Percentiles rank a stretch among this genome's conserved stretches.
These are phyloP conservation scores for Pterocarpus santalinus DNA, from an alignment of 306 rosid species.

Conservation along the genomic window DNA sequence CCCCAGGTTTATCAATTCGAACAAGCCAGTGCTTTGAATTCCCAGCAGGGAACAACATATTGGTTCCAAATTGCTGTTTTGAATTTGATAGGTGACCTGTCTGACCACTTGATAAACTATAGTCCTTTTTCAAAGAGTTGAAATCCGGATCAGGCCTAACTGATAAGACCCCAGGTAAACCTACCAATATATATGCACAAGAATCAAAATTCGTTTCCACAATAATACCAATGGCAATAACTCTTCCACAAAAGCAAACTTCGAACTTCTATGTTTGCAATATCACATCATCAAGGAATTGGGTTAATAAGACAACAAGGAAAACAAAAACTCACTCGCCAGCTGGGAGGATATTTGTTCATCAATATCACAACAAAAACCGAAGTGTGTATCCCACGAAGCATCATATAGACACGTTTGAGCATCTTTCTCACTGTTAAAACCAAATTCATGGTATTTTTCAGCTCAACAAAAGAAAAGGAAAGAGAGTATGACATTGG, in stretches of 20 bases:
- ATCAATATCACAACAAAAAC: constrained; percentile 85
- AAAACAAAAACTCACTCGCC: too few relatives aligned
- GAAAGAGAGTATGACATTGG: neutral
- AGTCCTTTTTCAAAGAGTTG: constrained; percentile 32
- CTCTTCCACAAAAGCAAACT: constrained; percentile 25
- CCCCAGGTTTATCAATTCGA: constrained; percentile 75
- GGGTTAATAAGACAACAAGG: too few relatives aligned
- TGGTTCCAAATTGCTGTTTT: constrained; percentile 39
- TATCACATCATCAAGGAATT: neutral
- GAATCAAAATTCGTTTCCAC: constrained; percentile 19
- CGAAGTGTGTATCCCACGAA: constrained; percentile 68
- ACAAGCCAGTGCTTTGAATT: constrained; percentile 90
- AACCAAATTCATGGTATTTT: constrained; percentile 43
- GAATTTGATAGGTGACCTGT: constrained; percentile 28
- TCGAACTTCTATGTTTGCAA: constrained; percentile 2
- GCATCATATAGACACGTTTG: constrained; percentile 85
- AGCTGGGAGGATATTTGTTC: too few relatives aligned
- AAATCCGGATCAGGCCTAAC: constrained; percentile 66
- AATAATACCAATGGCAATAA: neutral
- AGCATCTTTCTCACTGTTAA: constrained; percentile 76
- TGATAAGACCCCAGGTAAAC: constrained; percentile 64
- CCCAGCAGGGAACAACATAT: constrained; percentile 42
- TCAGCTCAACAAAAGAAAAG: constrained; percentile 17
- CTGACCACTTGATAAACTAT: constrained; percentile 48
- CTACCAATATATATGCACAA: constrained; percentile 49